Conservation (phyloP, 1,284 basidiomycete genomes). For the Apiotrichum brassicae region DNA sequence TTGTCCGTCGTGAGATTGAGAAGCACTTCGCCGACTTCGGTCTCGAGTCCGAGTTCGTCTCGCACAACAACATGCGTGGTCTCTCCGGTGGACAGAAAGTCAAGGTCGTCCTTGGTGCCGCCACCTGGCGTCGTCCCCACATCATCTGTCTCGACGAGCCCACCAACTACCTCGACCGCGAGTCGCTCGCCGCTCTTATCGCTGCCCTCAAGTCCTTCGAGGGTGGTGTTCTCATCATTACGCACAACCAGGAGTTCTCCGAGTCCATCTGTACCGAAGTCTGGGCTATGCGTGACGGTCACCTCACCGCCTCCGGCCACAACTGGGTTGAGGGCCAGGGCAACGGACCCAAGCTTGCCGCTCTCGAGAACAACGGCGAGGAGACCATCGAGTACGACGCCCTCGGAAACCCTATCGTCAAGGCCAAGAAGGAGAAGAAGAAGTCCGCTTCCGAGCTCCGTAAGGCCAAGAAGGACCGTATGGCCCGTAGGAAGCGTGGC, state of each 20-base stretch:
- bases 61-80: conserved; percentile 95
- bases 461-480: conserved; percentile 91
- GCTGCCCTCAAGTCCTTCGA: conserved; percentile 93
- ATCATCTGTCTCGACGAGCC: conserved; percentile 97
- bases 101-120: conserved; percentile 93
- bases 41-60: conserved; percentile 82
- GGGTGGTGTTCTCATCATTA: conserved; percentile 94
- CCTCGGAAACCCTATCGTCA: conserved; percentile 90
- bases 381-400: conserved; percentile 88
- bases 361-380: conserved; percentile 73
- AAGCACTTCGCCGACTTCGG: conserved; percentile 87
- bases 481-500: conserved; percentile 61
- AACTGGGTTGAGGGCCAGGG: conserved; percentile 94
- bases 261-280: conserved; percentile 70
- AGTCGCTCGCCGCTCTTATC: conserved; percentile 93
- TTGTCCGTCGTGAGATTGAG: conserved; percentile 96
- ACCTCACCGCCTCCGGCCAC: conserved; percentile 88
- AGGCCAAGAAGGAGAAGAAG: conserved; percentile 75
- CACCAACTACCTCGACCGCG: conserved; percentile 90
- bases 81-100: conserved; percentile 95
- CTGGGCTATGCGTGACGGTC: conserved; percentile 83
- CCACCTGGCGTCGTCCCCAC: conserved; percentile 97
- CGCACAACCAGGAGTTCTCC: conserved; percentile 96
- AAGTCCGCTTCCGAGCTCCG: conserved; percentile 69
- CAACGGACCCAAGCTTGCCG: conserved; percentile 54